phyloP scores from a whole-genome alignment of 2,329 filamentous ascomycete genomes.

The Davidsoniella eucalypti region DNA sequence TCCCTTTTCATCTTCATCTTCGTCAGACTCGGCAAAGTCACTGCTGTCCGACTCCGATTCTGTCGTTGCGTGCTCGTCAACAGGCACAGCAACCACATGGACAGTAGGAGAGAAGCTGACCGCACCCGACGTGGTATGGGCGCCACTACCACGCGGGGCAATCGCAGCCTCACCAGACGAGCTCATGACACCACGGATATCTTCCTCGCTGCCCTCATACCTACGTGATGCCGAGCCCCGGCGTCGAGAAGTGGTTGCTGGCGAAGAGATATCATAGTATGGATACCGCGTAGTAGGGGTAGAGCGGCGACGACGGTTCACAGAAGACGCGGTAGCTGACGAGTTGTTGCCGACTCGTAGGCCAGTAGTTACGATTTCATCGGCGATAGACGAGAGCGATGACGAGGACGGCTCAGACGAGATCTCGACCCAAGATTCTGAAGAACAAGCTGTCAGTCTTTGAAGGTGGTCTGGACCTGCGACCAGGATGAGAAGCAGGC shows the following conservation, averaged over 20 bases:
- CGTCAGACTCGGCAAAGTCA: constrained; percentile 17
- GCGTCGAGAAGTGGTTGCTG: constrained; percentile 21
- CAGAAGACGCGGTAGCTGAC: background rate
- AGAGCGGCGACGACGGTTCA: constrained; percentile 34
- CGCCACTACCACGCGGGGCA: background rate
- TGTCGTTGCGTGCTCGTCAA: constrained; percentile 20
- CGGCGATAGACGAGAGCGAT: constrained; percentile 67
- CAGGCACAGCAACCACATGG: background rate
- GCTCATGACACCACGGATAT: constrained; percentile 32
- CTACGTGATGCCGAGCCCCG: constrained; percentile 64
- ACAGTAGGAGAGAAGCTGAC: constrained; percentile 5
- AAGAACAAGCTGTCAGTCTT: background rate
- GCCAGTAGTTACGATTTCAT: constrained; percentile 84
- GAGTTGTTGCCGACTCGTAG: constrained; percentile 52
- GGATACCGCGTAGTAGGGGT: constrained; percentile 14
- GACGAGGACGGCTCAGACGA: constrained; percentile 86
- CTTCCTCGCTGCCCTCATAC: constrained; percentile 83
- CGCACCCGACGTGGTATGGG: background rate
- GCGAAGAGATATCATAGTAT: background rate
- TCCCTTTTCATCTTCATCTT: constrained; percentile 56
- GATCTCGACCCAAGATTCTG: constrained; percentile 94
- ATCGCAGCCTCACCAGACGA: background rate
- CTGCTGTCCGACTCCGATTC: constrained; percentile 27
- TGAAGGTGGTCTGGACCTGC: background rate
- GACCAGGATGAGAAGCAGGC: background rate